These are phyloP conservation scores for Craspedostauros australis DNA, from an alignment of 108 stramenopile genomes.

Conservation along the genomic window DNA sequence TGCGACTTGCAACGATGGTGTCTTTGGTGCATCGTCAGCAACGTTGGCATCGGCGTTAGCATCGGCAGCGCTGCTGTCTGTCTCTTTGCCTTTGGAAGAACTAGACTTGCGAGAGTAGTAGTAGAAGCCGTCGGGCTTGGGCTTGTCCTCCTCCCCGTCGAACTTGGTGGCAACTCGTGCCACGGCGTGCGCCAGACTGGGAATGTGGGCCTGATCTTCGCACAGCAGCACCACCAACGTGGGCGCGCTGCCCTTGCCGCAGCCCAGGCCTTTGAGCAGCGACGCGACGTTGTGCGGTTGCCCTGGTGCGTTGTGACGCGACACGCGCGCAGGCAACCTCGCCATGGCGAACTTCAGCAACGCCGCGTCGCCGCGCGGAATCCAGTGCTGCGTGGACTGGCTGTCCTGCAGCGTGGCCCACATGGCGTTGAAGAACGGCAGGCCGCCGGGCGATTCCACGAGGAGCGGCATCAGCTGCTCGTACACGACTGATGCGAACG, in stretches of 20 bases:
- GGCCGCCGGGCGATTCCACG: too few relatives aligned
- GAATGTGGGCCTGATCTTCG: not conserved
- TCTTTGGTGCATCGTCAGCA: too few relatives aligned
- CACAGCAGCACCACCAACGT: not conserved
- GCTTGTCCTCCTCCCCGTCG: too few relatives aligned
- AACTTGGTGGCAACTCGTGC: slow-evolving; percentile 1
- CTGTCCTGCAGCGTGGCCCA: too few relatives aligned
- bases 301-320: slow-evolving; percentile 1
- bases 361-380: too few relatives aligned
- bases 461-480: too few relatives aligned
- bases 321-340: not conserved
- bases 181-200: not conserved
- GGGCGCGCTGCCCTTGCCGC: not conserved
- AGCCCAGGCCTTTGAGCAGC: not conserved
- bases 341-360: slow-evolving; percentile 1
- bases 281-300: not conserved
- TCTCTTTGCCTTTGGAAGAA: not conserved
- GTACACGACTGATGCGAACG: too few relatives aligned
- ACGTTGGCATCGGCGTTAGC: slow-evolving; percentile 14
- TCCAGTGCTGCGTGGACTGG: too few relatives aligned
- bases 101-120: slow-evolving; percentile 2
- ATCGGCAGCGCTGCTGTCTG: slow-evolving; percentile 11
- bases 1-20: too few relatives aligned
- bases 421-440: too few relatives aligned
- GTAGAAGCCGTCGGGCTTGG: not conserved